phyloP scores from a whole-genome alignment of 768 basidiomycete species.

The Pisolithus marmoratus region DNA sequence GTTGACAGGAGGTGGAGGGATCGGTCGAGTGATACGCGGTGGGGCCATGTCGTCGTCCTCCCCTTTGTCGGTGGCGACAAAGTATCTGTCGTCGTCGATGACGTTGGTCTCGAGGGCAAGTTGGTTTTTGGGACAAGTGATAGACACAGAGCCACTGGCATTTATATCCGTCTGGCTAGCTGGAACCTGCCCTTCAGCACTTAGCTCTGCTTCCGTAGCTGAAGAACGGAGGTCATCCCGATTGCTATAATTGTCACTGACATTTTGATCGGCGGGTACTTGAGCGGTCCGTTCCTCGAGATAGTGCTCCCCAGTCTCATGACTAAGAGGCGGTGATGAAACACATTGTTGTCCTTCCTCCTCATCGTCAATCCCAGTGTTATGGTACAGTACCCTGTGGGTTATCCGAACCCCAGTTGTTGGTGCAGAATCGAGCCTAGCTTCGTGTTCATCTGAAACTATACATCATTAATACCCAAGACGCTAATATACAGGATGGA shows the following conservation, averaged over 20 bases:
- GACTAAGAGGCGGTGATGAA: background rate
- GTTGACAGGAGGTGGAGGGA: slow-evolving; percentile 30
- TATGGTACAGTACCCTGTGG: slow-evolving; percentile 4
- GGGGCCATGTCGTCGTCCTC: slow-evolving; percentile 25
- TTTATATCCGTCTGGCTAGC: background rate
- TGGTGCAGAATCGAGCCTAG: slow-evolving; percentile 3
- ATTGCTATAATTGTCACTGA: slow-evolving; percentile 1
- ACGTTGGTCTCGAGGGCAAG: slow-evolving; percentile 4
- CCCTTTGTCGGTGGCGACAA: background rate
- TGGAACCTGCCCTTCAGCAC: background rate
- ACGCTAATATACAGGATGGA: slow-evolving; percentile 18
- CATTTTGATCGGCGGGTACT: no score
- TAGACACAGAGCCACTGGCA: background rate
- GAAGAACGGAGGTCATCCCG: background rate
- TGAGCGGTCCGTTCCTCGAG: background rate
- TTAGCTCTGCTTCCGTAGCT: background rate
- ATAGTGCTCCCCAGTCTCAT: background rate
- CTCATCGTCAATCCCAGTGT: slow-evolving; percentile 1
- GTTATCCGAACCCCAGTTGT: slow-evolving; percentile 5
- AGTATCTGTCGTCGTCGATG: slow-evolving; percentile 1
- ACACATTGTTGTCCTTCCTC: slow-evolving; percentile 1
- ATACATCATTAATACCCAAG: slow-evolving; percentile 26
- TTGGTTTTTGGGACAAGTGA: background rate
- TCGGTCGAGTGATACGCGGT: slow-evolving; percentile 25
- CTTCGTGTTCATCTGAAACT: slow-evolving; percentile 17